Evolutionary conservation across 2,329 filamentous ascomycete genomes (phyloP).

Genomic region (Sclerotinia minor): DNA sequence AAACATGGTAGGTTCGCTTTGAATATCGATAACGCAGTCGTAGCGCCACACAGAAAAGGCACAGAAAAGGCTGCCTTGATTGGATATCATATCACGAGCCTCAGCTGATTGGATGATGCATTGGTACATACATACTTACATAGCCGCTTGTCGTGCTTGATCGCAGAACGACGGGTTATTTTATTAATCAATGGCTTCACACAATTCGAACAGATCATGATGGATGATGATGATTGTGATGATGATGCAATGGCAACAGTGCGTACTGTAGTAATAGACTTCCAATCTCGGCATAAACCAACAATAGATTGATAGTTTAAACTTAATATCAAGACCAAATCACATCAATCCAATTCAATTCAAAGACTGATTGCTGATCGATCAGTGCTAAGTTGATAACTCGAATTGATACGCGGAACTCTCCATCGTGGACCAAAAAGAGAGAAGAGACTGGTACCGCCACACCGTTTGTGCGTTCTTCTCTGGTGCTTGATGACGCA

Average conservation of each 20-base stretch:
- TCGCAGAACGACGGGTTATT: background rate
- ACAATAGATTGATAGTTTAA: background rate
- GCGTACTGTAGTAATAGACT: background rate
- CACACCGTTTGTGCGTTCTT: constrained; percentile 24
- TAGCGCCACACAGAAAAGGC: constrained; percentile 19
- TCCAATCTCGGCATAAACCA: background rate
- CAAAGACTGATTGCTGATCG: background rate
- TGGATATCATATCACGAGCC: constrained; percentile 13
- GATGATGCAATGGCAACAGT: background rate
- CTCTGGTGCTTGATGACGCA: constrained; percentile 22
- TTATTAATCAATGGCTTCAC: background rate
- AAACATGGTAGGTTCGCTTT: background rate
- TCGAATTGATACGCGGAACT: background rate
- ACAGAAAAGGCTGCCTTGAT: background rate
- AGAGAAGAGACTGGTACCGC: constrained; percentile 11
- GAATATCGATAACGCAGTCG: constrained; percentile 14
- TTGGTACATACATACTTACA: constrained; percentile 4
- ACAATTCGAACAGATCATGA: background rate
- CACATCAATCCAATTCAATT: background rate
- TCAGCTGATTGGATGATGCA: background rate
- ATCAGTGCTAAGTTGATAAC: background rate
- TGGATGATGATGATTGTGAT: background rate
- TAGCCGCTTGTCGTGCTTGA: constrained; percentile 9
- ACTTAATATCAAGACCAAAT: background rate
- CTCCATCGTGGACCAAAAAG: background rate